Evolutionary conservation across 768 basidiomycete species (phyloP).

Genomic region (Phylloporus scabripes): DNA sequence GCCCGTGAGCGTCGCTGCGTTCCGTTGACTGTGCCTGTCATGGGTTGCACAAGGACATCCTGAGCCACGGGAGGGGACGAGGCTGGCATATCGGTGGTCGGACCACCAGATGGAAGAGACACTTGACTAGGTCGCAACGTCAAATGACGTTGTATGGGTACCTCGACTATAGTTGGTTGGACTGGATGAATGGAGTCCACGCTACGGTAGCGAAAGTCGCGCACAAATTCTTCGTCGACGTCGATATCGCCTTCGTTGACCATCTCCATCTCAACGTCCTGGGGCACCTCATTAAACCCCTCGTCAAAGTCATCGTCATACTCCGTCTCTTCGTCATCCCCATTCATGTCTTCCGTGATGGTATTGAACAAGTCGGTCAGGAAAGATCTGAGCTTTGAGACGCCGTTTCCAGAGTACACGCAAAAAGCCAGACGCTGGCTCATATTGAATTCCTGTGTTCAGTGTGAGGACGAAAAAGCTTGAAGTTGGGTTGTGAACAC

Average conservation of each 20-base stretch:
- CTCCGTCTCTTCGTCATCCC: slow-evolving; percentile 61
- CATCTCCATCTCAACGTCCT: slow-evolving; percentile 31
- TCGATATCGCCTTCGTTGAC: slow-evolving; percentile 39
- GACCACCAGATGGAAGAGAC: slow-evolving; percentile 6
- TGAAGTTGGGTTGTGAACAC: slow-evolving; percentile 24
- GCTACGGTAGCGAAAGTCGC: slow-evolving; percentile 28
- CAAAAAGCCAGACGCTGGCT: slow-evolving; percentile 89
- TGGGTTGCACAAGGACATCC: slow-evolving; percentile 31
- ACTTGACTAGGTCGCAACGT: slow-evolving; percentile 22
- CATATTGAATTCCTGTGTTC: slow-evolving; percentile 77
- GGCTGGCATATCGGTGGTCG: slow-evolving; percentile 1
- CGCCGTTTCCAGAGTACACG: slow-evolving; percentile 92
- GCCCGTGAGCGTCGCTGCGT: slow-evolving; percentile 37
- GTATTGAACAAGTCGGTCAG: slow-evolving; percentile 71
- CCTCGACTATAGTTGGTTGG: slow-evolving; percentile 19
- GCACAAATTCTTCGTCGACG: slow-evolving; percentile 40
- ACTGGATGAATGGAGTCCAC: slow-evolving; percentile 11
- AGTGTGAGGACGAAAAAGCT: slow-evolving; percentile 2
- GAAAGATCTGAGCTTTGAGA: slow-evolving; percentile 73
- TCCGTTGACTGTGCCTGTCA: slow-evolving; percentile 34
- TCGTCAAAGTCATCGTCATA: slow-evolving; percentile 47
- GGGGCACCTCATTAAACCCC: slow-evolving; percentile 27
- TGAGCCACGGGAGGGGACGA: slow-evolving; percentile 7
- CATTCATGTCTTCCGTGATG: slow-evolving; percentile 64
- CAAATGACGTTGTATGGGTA: slow-evolving; percentile 27